Evolutionary conservation across 768 basidiomycete genomes (phyloP).

Genomic region (Leccinum subtestaceum): DNA sequence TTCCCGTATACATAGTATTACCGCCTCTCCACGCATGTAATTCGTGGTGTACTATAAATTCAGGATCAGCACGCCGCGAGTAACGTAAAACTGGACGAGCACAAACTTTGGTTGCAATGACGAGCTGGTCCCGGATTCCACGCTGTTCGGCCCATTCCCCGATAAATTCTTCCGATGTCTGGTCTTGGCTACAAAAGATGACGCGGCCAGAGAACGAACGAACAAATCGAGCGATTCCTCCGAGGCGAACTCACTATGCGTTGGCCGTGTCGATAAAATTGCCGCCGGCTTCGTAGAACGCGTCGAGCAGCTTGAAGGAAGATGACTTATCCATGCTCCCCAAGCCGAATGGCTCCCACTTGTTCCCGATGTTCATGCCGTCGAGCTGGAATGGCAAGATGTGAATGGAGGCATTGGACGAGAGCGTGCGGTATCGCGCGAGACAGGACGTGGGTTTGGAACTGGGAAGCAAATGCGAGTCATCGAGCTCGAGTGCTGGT

Average conservation of each 20-base stretch:
- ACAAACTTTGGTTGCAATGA: constrained; percentile 40
- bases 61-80: constrained; percentile 9
- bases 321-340: neutral
- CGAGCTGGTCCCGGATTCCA: constrained; percentile 45
- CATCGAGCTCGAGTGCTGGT: too few relatives aligned
- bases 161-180: constrained; percentile 50
- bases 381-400: neutral
- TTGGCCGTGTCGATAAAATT: neutral
- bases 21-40: neutral
- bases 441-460: neutral
- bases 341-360: neutral
- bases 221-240: neutral
- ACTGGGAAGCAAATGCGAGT: neutral
- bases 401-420: neutral
- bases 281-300: neutral
- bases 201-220: neutral
- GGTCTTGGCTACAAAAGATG: constrained; percentile 42
- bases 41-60: constrained; percentile 16
- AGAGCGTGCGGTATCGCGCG: neutral
- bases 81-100: neutral
- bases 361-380: neutral
- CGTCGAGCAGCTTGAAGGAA: neutral
- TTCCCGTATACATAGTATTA: too few relatives aligned
- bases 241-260: neutral
- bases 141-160: constrained; percentile 49